Evolutionary conservation across 441 rosid genomes (phyloP), one percentile per base, ranked within the genome.

Genomic region (Aquilaria agallochum): DNA sequence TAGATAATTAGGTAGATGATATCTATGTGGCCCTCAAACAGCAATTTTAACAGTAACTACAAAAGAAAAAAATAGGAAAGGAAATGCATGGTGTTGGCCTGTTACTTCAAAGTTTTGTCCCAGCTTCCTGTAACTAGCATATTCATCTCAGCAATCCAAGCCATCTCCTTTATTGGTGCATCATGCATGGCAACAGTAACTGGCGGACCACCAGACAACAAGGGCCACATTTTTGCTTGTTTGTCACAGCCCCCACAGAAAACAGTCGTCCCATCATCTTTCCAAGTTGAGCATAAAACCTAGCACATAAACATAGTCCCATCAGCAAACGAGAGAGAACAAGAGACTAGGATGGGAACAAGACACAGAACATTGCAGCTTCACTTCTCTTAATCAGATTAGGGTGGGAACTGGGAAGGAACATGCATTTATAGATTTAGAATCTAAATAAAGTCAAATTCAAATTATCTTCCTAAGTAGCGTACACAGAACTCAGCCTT

Each of bases 181-280:
- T 95, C 98, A 64, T 95, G 99, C 92, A 86, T 80, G 13, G 96
- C 96, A 53, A 91, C 87, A 70, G 97, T 87, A 59, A 79, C 74
- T 14, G 96, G 80, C 66, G 87, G 97, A 72, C 88, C 95, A 55
- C 96, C 89, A 45, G 98, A 76, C 62, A 81, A 68, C 65, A 94
- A 68, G 56, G 96, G 88, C 98, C 98, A 94, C 96, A 90, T 90
- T 77, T 94, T 94, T 15, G 81, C 99, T 72, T 89, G 97, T 76
- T 89, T 91, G 75, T 94, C 97, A 63, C 99, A 94, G 34, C 99
- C 99, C 13, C 90, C 97, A 51, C 87, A 82, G 66, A 94, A 94
- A 49, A 91, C 90, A 33, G 99, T 80, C 31, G 79, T 87, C 55
- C 99, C 99, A 72, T 94, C 99, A 77, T 91, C 96, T 82, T 91